These are phyloP conservation scores for Leccinum pachyderme DNA, from an alignment of 1,284 basidiomycete genomes.

Conservation along the genomic window DNA sequence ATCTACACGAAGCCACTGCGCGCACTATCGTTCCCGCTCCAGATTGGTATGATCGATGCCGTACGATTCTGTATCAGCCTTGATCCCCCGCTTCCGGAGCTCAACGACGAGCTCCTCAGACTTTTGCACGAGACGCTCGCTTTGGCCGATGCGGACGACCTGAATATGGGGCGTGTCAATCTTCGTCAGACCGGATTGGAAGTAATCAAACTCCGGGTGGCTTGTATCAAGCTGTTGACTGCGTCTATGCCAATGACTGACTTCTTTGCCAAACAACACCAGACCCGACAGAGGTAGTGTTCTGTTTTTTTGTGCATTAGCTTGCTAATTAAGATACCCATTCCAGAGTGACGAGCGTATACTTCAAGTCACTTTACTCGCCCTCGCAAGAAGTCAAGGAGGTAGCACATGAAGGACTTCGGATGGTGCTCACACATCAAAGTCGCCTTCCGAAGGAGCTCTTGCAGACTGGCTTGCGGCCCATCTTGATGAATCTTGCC, in stretches of 20 bases:
- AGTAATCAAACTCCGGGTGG: conserved; percentile 90
- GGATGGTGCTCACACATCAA: conserved; percentile 87
- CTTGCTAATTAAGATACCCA: conserved; percentile 12
- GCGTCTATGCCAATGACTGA: conserved; percentile 95
- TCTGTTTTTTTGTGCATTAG: not conserved
- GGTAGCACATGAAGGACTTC: conserved; percentile 92
- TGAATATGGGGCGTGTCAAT: conserved; percentile 71
- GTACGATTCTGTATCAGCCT: conserved; percentile 89
- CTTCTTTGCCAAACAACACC: conserved; percentile 81
- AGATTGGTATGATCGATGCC: conserved; percentile 98
- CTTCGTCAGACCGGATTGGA: conserved; percentile 82
- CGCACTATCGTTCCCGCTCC: conserved; percentile 92
- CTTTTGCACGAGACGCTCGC: conserved; percentile 94
- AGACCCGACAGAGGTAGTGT: conserved; percentile 80
- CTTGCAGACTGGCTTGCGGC: conserved; percentile 91
- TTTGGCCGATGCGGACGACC: conserved; percentile 93
- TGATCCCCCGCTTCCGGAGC: conserved; percentile 83
- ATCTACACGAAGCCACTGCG: conserved; percentile 98
- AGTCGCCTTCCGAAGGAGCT: conserved; percentile 94
- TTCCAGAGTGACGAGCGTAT: conserved; percentile 85
- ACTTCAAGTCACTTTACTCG: conserved; percentile 99
- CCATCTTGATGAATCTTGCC: conserved; percentile 97
- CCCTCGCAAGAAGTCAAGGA: conserved; percentile 92
- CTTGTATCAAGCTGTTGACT: conserved; percentile 90
- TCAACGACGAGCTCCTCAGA: conserved; percentile 91